Evolutionary conservation across 169 alveolate genomes (phyloP).

Genomic region (Eimeria maxima): DNA sequence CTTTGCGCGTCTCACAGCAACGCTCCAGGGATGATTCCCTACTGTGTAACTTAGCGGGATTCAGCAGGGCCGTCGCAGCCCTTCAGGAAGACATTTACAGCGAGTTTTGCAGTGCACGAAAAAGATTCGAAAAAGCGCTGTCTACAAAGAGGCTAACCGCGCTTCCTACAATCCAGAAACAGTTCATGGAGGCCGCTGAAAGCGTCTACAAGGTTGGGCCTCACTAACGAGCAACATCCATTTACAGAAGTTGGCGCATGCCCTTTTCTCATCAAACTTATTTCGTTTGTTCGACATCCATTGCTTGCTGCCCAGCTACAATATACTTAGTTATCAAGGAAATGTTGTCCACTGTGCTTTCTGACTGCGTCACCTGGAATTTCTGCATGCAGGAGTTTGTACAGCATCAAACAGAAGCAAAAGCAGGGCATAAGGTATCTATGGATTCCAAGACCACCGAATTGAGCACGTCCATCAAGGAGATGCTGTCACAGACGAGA

Average conservation of each 20-base stretch:
- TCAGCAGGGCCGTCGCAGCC: conserved; percentile 20
- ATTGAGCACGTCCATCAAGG: not conserved
- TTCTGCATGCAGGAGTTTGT: conserved; percentile 21
- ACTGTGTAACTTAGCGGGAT: conserved; percentile 4
- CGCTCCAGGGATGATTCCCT: not conserved
- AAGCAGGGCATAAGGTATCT: not conserved
- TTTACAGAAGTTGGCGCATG: not conserved
- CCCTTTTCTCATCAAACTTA: not conserved
- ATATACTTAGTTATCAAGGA: not conserved
- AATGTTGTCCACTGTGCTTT: not conserved
- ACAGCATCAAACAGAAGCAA: not conserved
- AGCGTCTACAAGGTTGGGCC: conserved; percentile 12
- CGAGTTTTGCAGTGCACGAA: conserved; percentile 31
- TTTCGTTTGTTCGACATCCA: not conserved
- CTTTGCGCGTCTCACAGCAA: not conserved
- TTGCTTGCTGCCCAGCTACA: not conserved
- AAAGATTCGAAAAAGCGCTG: conserved; percentile 15
- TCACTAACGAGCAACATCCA: not conserved
- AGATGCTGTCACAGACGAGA: not conserved
- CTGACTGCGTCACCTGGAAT: not conserved
- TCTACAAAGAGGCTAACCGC: not conserved
- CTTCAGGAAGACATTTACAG: conserved; percentile 42
- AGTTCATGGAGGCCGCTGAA: conserved; percentile 36
- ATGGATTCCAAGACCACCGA: not conserved
- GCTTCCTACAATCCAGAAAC: conserved; percentile 33